Conservation (phyloP, 176 grass and related monocot genomes). For the Oryza officinalis region DNA sequence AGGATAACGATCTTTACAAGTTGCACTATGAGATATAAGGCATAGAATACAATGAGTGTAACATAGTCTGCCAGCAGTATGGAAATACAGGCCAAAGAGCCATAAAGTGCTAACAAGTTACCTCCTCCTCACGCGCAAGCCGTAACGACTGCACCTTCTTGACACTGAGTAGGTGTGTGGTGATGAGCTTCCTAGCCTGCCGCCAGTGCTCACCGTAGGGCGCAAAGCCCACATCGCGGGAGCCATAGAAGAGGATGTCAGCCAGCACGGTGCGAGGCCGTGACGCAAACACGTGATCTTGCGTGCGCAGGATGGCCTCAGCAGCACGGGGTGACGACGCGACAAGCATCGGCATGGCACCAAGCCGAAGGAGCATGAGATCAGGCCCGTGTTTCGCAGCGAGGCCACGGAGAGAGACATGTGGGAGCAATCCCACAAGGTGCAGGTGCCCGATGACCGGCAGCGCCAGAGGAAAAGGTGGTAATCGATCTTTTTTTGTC, state of each 20-base stretch:
- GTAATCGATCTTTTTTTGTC: neutral
- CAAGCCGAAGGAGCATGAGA: too few relatives aligned
- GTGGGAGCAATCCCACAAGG: slow-evolving; percentile 27
- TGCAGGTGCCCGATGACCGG: neutral
- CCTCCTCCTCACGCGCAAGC: slow-evolving; percentile 13
- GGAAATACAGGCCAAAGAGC: too few relatives aligned
- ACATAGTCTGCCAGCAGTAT: too few relatives aligned
- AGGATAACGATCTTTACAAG: too few relatives aligned
- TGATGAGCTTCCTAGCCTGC: slow-evolving; percentile 32
- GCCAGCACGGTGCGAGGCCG: slow-evolving; percentile 21
- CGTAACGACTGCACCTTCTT: neutral
- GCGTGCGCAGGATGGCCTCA: slow-evolving; percentile 5
- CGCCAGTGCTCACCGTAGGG: slow-evolving; percentile 60
- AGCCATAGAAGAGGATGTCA: slow-evolving; percentile 24
- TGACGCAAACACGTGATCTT: slow-evolving; percentile 36
- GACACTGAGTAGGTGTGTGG: slow-evolving; percentile 24
- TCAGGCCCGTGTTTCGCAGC: slow-evolving; percentile 3
- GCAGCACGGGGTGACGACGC: slow-evolving; percentile 37
- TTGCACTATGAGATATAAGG: too few relatives aligned
- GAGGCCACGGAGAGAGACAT: slow-evolving; percentile 22
- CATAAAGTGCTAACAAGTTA: too few relatives aligned
- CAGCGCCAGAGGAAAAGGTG: slow-evolving; percentile 36
- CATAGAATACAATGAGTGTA: too few relatives aligned
- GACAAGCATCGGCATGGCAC: neutral
- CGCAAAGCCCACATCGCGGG: slow-evolving; percentile 38